Percentiles rank a stretch among this genome's conserved stretches.
Evolutionary conservation across 2,329 filamentous ascomycete species (phyloP).

Genomic region (Curvularia lunata): DNA sequence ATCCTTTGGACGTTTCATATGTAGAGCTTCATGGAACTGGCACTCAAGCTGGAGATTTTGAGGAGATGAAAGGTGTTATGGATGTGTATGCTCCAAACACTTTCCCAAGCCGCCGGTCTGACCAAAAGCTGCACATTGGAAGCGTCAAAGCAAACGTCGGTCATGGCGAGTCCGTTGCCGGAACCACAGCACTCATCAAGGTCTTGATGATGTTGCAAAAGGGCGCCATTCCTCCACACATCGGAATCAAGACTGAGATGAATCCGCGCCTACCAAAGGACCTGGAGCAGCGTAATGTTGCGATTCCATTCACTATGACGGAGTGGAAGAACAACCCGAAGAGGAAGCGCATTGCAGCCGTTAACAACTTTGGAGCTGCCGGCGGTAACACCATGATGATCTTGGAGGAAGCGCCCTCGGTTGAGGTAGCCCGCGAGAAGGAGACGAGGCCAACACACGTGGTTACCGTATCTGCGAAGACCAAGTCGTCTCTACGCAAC

Average conservation of each 20-base stretch:
- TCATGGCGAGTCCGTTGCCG: slow-evolving; percentile 46
- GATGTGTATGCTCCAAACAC: slow-evolving; percentile 17
- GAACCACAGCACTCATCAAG: slow-evolving; percentile 43
- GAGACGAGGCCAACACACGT: background rate
- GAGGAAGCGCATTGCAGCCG: slow-evolving; percentile 1
- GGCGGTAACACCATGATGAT: slow-evolving; percentile 1
- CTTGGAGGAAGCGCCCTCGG: background rate
- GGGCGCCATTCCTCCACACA: slow-evolving; percentile 24
- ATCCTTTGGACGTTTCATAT: slow-evolving; percentile 41
- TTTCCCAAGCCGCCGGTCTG: slow-evolving; percentile 8
- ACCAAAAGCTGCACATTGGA: slow-evolving; percentile 31
- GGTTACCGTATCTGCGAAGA: slow-evolving; percentile 5
- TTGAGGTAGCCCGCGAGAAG: slow-evolving; percentile 10
- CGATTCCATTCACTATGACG: slow-evolving; percentile 2
- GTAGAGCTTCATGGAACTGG: slow-evolving; percentile 42
- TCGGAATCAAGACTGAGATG: background rate
- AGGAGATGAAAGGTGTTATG: slow-evolving; percentile 29
- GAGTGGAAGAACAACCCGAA: background rate
- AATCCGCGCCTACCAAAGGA: slow-evolving; percentile 12
- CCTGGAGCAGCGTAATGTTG: background rate
- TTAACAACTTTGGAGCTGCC: slow-evolving; percentile 6
- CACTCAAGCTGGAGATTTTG: slow-evolving; percentile 34
- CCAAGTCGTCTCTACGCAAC: slow-evolving; percentile 5
- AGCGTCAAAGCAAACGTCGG: slow-evolving; percentile 47
- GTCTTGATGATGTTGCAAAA: slow-evolving; percentile 40